Evolutionary conservation across 495 filamentous ascomycete species (phyloP), one percentile per base, ranked within the genome.

Genomic region (Trichoderma gamsii): DNA sequence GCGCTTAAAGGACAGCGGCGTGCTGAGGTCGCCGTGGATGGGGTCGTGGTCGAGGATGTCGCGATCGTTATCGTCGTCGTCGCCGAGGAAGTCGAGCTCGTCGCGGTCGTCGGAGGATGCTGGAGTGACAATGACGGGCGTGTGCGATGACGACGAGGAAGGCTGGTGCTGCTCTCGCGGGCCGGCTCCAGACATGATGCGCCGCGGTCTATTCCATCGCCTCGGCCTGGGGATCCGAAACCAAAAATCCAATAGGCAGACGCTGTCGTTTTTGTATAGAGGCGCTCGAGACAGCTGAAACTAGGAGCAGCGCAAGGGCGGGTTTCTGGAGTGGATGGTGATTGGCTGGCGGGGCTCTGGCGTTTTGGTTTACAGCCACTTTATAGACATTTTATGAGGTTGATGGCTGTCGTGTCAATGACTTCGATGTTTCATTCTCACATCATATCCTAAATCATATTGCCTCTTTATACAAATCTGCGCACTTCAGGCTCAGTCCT

Each of bases 1-100:
- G 71, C 90, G 88, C 80, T 96, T 95, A 80, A 97, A 97, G 21
- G 89, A 87, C 65, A 92, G 82, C 3, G 90, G 90, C 69, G 73
- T 82, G 74, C 75, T 73, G 63, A 81, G 72, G 66, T 83, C 79
- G 66, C 81, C 81, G 63, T 76, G 74, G 18, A 87, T 76, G 51
- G 84, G 80, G 75, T 87, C 85, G 64, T 83, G 80, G 41, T 74
- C 73, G 12, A 80, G 71, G 29, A 77, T 52, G 43, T 73, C 68
- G 27, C 18, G 3, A 13, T 66, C 65, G 35, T 80, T 76, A 72
- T 69, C 68, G 41, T 77, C 68, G 69, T 73, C 72, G 68, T 77
- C 78, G 70, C 77, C 78, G 29, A 81, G 72, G 38, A 82, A 73
- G 69, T 83, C 80, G 65, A 79, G 72, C 63, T 83, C 80, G 76